A percentile compares a stretch with the other conserved stretches of the same genome.
Evolutionary conservation across 2,329 filamentous ascomycete genomes (phyloP).

Genomic region (Fusarium albidum): DNA sequence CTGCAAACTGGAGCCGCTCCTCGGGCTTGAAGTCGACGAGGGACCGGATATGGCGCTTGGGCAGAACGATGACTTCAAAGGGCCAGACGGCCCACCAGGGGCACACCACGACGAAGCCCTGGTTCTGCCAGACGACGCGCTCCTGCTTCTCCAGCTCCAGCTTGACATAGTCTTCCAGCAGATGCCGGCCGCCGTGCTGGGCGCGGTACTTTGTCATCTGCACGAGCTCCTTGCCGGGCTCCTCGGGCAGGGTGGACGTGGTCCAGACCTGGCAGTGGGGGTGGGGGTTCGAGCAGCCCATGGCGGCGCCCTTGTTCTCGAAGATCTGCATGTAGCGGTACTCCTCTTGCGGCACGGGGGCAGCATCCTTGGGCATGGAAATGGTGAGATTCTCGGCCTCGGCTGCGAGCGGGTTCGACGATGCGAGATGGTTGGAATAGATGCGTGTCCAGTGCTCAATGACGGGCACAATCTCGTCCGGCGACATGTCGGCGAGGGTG

Average conservation of each 20-base stretch:
- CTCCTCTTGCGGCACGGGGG: constrained; percentile 69
- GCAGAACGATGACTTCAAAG: constrained; percentile 91
- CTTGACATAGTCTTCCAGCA: constrained; percentile 87
- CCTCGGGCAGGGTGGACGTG: constrained; percentile 88
- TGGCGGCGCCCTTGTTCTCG: constrained; percentile 96
- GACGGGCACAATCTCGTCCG: constrained; percentile 79
- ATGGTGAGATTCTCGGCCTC: constrained; percentile 51
- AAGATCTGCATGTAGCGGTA: constrained; percentile 99
- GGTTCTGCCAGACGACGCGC: constrained; percentile 88
- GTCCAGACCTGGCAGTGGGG: constrained; percentile 98
- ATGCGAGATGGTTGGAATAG: constrained; percentile 82
- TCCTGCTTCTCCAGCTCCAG: constrained; percentile 84
- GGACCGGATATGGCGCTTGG: constrained; percentile 83
- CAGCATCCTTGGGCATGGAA: constrained; percentile 47
- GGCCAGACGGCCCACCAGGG: constrained; percentile 99
- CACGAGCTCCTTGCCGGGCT: constrained; percentile 80
- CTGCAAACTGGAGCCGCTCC: constrained; percentile 79
- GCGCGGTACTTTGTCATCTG: constrained; percentile 81
- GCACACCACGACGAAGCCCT: constrained; percentile 83
- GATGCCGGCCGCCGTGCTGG: constrained; percentile 75
- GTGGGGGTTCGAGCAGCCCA: constrained; percentile 99
- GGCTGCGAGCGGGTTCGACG: constrained; percentile 68
- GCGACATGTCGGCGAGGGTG: constrained; percentile 88
- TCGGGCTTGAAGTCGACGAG: constrained; percentile 79
- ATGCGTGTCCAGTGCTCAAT: constrained; percentile 92